Conservation (phyloP, 352 stramenopile genomes). For the Pilasporangium apinafurcum region DNA sequence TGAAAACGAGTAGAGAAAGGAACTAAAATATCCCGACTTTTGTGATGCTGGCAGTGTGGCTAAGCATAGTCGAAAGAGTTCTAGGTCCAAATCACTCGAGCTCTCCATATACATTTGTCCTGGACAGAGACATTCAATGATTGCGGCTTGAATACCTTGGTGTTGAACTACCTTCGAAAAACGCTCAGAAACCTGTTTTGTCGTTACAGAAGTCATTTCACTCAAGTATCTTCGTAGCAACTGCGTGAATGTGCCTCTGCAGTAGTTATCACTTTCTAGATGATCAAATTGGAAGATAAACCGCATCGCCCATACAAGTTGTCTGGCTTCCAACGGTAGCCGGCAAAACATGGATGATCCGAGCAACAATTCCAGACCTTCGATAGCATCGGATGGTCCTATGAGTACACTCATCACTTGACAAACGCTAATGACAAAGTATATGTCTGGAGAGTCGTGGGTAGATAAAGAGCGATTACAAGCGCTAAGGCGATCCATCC, state of each 20-base stretch:
- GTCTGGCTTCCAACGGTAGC: slow-evolving; percentile 21
- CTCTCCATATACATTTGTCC: slow-evolving; percentile 22
- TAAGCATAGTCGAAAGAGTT: slow-evolving; percentile 31
- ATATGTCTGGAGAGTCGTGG: slow-evolving; percentile 16
- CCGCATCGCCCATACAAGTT: slow-evolving; percentile 36
- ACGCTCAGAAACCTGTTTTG: slow-evolving; percentile 12
- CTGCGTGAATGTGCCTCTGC: slow-evolving; percentile 12
- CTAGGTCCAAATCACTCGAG: slow-evolving; percentile 18
- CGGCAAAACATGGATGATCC: slow-evolving; percentile 19
- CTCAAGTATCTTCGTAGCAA: slow-evolving; percentile 34
- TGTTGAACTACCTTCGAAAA: slow-evolving; percentile 13
- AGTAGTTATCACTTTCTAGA: slow-evolving; percentile 7
- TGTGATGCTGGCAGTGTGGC: slow-evolving; percentile 18
- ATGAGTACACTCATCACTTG: slow-evolving; percentile 35
- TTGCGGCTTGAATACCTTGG: slow-evolving; percentile 19
- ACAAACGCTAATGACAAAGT: slow-evolving; percentile 33
- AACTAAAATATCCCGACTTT: slow-evolving; percentile 23
- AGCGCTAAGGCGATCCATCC: slow-evolving; percentile 29
- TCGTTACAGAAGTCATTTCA: slow-evolving; percentile 26
- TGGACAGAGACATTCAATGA: slow-evolving; percentile 39
- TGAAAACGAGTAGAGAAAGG: slow-evolving; percentile 19
- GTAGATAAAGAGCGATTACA: background rate
- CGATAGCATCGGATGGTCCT: slow-evolving; percentile 23
- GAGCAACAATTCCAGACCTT: slow-evolving; percentile 28
- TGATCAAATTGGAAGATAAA: slow-evolving; percentile 37